Conservation (phyloP, 1,284 basidiomycete genomes). For the Tylopilus sp. region DNA sequence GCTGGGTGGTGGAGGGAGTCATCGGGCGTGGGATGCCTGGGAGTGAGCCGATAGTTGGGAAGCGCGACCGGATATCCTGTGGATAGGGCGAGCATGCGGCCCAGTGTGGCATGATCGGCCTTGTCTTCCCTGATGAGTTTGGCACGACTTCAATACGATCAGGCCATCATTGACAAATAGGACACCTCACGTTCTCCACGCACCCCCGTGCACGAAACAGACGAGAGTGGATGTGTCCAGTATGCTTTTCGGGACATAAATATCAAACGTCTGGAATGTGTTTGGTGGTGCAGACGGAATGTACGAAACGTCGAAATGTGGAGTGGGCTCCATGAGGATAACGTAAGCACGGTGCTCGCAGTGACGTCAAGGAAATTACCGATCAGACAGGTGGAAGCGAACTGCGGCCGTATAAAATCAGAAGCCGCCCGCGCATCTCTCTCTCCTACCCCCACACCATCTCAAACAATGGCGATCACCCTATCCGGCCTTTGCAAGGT, state of each 20-base stretch:
- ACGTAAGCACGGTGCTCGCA: constrained; percentile 4
- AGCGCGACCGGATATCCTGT: constrained; percentile 58
- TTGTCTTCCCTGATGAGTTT: constrained; percentile 60
- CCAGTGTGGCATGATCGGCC: constrained; percentile 50
- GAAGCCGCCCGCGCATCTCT: not conserved
- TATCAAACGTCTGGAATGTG: constrained; percentile 44
- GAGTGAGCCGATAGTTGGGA: constrained; percentile 71
- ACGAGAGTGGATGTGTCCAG: constrained; percentile 35
- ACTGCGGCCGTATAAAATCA: constrained; percentile 18
- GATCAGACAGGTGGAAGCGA: too few relatives aligned
- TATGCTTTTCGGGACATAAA: constrained; percentile 36
- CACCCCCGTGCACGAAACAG: constrained; percentile 73
- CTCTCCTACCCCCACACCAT: constrained; percentile 5
- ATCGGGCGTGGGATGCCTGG: constrained; percentile 35
- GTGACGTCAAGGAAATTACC: constrained; percentile 26
- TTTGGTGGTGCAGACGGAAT: constrained; percentile 22
- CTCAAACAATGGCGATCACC: constrained; percentile 58
- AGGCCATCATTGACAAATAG: constrained; percentile 1
- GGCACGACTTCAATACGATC: constrained; percentile 5
- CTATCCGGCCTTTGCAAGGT: constrained; percentile 73
- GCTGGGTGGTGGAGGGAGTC: constrained; percentile 55
- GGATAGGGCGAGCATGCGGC: constrained; percentile 43
- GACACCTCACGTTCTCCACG: constrained; percentile 64
- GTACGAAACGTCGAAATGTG: constrained; percentile 44
- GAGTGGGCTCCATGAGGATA: constrained; percentile 7